Base-by-base conservation (phyloP, 148 eudicot species). In the Rhododendron henanense region DNA sequence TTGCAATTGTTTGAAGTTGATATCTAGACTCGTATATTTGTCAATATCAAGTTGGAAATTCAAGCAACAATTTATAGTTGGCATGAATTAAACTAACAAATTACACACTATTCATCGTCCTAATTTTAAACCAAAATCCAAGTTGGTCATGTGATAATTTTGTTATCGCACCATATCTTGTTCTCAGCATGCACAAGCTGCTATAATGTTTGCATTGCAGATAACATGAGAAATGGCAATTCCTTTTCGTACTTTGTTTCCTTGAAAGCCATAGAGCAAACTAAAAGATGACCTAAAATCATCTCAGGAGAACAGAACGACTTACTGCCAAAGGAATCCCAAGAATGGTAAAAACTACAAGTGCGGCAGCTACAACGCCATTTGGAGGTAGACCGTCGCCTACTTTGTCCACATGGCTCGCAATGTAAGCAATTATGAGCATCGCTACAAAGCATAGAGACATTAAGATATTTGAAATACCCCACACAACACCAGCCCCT, bases 291-390 rank as follows among this genome's bases (percentile, higher is more conserved):
- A 65, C 33, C 84, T n/a, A 83, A n/a, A 59, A 78, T 53, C 7
- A 10, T 82, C 18, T 59, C 23, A 80, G 31, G 65, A 77, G 75
- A 83, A 74, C 28, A 44, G 79, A 85, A 83, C 35, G 87, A 93
- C 99, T 93, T 90, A 97, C 99, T 15, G 99, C 96, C 87, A 97
- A 87, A 51, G 99, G 99, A 87, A 94, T 90, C 73, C 99, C 99
- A 84, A 97, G 96, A 87, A 97, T 48, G 63, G 96, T 91, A 88
- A 97, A 97, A 75, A 92, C 91, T 53, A 90, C 74, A 44, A 95
- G 83, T 10, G 95, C 98, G 86, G 98, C 95, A 88, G 95, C 87
- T 19, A 97, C 92, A 87, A 94, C 90, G 50, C 96, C 96, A 86
- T 85, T 87, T 78, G 98, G 93, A 50, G 99, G 99, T 47, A 81